phyloP scores from a whole-genome alignment of 1,139 yeast genomes.

The Zygoascus meyerae region DNA sequence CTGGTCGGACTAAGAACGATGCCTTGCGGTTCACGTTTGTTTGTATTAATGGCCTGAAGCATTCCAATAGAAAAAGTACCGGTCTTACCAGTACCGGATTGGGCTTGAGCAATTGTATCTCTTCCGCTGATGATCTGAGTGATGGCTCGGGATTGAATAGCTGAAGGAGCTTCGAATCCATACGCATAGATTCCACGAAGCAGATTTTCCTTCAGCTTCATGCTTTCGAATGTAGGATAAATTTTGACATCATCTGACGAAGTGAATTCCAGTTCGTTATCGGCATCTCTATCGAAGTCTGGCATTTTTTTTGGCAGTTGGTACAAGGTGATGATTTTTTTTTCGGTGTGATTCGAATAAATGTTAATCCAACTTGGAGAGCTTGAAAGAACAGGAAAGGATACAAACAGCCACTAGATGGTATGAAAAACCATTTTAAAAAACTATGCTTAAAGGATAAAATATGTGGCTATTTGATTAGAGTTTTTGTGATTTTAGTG shows the following conservation, averaged over 20 bases:
- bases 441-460: no score
- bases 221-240: constrained; percentile 14
- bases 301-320: constrained; percentile 13
- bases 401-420: no score
- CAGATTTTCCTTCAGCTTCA: constrained; percentile 42
- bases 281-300: constrained; percentile 50
- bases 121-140: constrained; percentile 85
- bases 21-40: constrained; percentile 54
- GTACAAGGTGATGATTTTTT: no score
- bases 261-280: constrained; percentile 52
- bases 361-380: no score
- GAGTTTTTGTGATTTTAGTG: no score
- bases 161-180: constrained; percentile 92
- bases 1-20: constrained; percentile 91
- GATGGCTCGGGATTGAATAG: constrained; percentile 93
- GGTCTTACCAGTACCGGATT: constrained; percentile 97
- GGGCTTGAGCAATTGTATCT: constrained; percentile 96
- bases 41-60: constrained; percentile 71
- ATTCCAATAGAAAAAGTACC: constrained; percentile 94
- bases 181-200: constrained; percentile 75
- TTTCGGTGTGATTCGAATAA: no score
- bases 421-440: no score
- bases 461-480: no score
- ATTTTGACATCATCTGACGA: constrained; percentile 55
- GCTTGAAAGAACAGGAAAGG: no score